A percentile compares a stretch with the other conserved stretches of the same genome.
Conservation (phyloP, 495 filamentous ascomycete genomes). For the Neurospora sp. region DNA sequence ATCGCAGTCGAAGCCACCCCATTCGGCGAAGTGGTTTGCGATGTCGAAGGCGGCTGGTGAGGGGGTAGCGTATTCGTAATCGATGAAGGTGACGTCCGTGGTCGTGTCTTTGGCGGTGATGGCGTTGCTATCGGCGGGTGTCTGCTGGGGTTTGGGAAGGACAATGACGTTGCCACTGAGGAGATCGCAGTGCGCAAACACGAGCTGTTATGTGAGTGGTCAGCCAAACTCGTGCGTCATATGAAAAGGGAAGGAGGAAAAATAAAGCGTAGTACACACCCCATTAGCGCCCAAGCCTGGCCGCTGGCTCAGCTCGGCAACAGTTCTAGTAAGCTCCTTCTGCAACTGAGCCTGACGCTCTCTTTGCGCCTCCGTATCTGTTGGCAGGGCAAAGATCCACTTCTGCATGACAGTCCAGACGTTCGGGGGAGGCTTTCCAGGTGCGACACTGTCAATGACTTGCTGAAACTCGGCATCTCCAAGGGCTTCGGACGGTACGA, state of each 20-base stretch:
- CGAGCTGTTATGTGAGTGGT: conserved; percentile 42
- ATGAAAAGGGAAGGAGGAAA: neutral
- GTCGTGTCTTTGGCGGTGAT: conserved; percentile 17
- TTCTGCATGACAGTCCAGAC: conserved; percentile 92
- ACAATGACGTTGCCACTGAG: conserved; percentile 93
- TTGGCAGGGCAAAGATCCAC: conserved; percentile 84
- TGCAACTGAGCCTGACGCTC: conserved; percentile 57
- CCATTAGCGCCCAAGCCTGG: conserved; percentile 62
- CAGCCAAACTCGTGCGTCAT: conserved; percentile 5
- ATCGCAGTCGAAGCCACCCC: conserved; percentile 95
- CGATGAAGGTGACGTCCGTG: conserved; percentile 74
- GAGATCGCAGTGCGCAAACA: conserved; percentile 94
- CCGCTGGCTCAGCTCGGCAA: conserved; percentile 60
- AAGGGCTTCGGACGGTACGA: conserved; percentile 10
- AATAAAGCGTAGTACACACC: conserved; percentile 38
- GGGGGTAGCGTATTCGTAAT: conserved; percentile 94
- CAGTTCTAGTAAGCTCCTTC: conserved; percentile 58
- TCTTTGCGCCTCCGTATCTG: conserved; percentile 53
- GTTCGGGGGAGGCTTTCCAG: conserved; percentile 59
- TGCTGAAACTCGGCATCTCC: conserved; percentile 28
- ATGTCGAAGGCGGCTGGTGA: conserved; percentile 96
- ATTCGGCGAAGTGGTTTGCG: conserved; percentile 98
- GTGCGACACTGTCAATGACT: conserved; percentile 46
- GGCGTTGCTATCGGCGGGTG: conserved; percentile 17
- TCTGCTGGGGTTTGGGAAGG: conserved; percentile 37